Conservation (phyloP, 2,329 filamentous ascomycete species). For the Trichoderma lentiforme region DNA sequence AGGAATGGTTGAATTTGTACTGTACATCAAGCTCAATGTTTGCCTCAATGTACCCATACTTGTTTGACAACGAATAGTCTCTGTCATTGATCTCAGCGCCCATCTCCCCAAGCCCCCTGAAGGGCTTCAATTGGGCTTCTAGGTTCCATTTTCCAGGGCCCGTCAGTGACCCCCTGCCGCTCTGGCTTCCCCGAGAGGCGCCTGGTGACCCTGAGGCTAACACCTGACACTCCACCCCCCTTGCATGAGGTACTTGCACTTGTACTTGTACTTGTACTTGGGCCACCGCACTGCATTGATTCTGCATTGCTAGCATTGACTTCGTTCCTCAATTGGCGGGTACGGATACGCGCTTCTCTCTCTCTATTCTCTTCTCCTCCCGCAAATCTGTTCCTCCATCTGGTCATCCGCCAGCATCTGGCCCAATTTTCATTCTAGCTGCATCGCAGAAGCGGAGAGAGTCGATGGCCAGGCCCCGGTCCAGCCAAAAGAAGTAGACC, state of each 20-base stretch:
- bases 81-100: background rate
- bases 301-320: background rate
- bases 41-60: background rate
- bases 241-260: background rate
- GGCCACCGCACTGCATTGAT: background rate
- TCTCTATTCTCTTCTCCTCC: background rate
- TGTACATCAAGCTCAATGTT: background rate
- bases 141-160: background rate
- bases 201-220: background rate
- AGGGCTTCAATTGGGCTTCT: background rate
- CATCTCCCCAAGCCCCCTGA: background rate
- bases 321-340: background rate
- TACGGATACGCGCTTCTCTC: background rate
- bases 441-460: background rate
- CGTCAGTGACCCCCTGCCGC: background rate
- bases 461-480: background rate
- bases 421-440: conserved; percentile 14
- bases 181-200: background rate
- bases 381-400: background rate
- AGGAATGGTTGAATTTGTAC: background rate
- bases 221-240: background rate
- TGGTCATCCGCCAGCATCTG: background rate
- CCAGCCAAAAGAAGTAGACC: background rate
- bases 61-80: background rate
- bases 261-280: background rate